Conservation (phyloP, 371 early-diverging fungal genomes). For the Zopfochytrium polystomum region DNA sequence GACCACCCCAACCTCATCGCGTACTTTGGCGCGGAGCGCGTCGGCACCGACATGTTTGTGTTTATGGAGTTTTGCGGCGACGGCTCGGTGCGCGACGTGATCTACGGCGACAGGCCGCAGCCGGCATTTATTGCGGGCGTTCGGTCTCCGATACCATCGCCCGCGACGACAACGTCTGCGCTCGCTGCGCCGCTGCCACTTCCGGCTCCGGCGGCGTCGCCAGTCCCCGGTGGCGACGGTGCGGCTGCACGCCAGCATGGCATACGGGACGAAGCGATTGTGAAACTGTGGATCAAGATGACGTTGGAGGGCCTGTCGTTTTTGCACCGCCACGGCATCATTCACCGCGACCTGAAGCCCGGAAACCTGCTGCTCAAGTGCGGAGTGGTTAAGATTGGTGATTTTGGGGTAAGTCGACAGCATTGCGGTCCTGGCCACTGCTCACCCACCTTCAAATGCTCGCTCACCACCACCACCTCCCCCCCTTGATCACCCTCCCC, state of each 20-base stretch:
- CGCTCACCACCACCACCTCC: too few relatives aligned
- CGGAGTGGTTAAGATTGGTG: slow-evolving; percentile 56
- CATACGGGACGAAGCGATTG: slow-evolving; percentile 13
- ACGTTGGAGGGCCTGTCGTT: slow-evolving; percentile 17
- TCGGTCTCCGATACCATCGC: neutral
- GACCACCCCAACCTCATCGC: slow-evolving; percentile 8
- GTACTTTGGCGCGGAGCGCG: slow-evolving; percentile 11
- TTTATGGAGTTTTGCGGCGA: slow-evolving; percentile 12
- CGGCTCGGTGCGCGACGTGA: slow-evolving; percentile 6
- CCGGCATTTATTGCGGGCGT: neutral
- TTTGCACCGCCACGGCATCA: slow-evolving; percentile 16
- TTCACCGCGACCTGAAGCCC: slow-evolving; percentile 24
- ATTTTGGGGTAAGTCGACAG: slow-evolving; percentile 63
- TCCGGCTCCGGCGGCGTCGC: too few relatives aligned
- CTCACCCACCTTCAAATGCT: neutral
- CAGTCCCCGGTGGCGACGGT: neutral
- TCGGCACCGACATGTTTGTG: slow-evolving; percentile 17
- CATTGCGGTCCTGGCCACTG: slow-evolving; percentile 7
- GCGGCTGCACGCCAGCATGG: neutral
- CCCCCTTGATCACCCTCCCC: neutral
- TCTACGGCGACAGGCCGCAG: slow-evolving; percentile 1
- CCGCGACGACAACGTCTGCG: too few relatives aligned
- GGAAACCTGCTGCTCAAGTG: slow-evolving; percentile 55
- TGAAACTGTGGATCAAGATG: slow-evolving; percentile 16
- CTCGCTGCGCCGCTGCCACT: neutral